Base-by-base conservation (phyloP, 2,329 filamentous ascomycete genomes). In the Pseudogymnoascus sp. region DNA sequence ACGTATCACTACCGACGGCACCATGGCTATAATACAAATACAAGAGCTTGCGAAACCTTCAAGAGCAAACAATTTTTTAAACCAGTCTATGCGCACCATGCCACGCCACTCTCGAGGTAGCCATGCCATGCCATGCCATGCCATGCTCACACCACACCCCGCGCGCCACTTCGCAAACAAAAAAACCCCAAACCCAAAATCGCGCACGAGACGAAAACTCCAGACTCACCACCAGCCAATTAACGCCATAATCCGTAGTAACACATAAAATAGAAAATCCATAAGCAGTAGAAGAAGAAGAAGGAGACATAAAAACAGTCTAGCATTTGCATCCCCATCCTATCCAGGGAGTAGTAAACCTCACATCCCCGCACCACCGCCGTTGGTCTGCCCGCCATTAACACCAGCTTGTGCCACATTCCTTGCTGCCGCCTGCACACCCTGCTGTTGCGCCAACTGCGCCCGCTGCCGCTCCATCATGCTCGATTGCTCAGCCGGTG, bases 381-480 rank as follows among this genome's bases (percentile, higher is more conserved):
- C 46, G 5, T 53, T 53, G 11, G 25, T 4, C 23, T 53, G 46
- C 0, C 46, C 46, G 1, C 23, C 46, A 16, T 31, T 53, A 53
- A 53, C 46, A 53, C 46, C 14, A 1, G 46, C 46, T 23, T 53
- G 46, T 1, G 46, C 46, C 14, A 53, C 46, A 11, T 31, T 53
- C 46, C 46, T 16, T 8, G 46, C 46, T 4, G 46, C 46, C 14
- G 28, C 23, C 46, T 53, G 46, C 7, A 53, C 46, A 3, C 46
- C 46, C 23, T 53, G 56, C 56, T 75, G 74, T 60, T 70, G 68
- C 16, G 72, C 72, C n/a, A 75, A 61, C 59, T 74, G 72, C 59
- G 71, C 73, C 31, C 73, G 68, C 63, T 75, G 73, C 28, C 73
- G 70, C 36, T 76, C 74, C 66, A 76, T 70, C 67, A 77, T 72